These are phyloP conservation scores for Hymenotorrendiella dingleyae DNA, from an alignment of 2,329 filamentous ascomycete species.

Conservation along the genomic window DNA sequence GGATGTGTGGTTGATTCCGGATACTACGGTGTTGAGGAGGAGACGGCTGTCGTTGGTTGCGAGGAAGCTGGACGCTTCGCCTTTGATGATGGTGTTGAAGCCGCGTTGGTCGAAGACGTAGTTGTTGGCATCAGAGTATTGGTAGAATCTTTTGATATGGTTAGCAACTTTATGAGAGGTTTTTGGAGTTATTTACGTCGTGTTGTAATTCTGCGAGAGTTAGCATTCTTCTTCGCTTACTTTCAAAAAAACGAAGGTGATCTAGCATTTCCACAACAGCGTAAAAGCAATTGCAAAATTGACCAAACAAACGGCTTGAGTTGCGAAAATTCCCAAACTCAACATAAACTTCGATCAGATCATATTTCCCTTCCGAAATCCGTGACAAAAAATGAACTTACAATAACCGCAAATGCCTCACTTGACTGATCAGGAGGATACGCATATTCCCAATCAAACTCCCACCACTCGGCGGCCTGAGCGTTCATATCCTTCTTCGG, in stretches of 20 bases:
- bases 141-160: constrained; percentile 54
- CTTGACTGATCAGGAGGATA: constrained; percentile 38
- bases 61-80: constrained; percentile 53
- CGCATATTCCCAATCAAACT: constrained; percentile 53
- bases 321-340: too few species aligned
- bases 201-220: too few species aligned
- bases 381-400: too few species aligned
- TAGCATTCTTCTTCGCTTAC: too few species aligned
- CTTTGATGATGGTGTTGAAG: constrained; percentile 51
- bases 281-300: too few species aligned
- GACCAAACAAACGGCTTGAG: too few species aligned
- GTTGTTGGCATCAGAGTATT: constrained; percentile 57
- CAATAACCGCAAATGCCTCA: constrained; percentile 22
- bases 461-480: constrained; percentile 58
- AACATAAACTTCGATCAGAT: too few species aligned
- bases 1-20: constrained; percentile 45
- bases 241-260: too few species aligned
- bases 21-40: constrained; percentile 51
- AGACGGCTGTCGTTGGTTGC: constrained; percentile 48
- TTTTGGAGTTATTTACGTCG: too few species aligned
- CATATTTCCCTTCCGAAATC: too few species aligned
- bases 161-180: too few species aligned
- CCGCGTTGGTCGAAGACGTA: constrained; percentile 56
- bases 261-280: too few species aligned
- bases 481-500: constrained; percentile 48